Evolutionary conservation across 129 eudicot species (phyloP), one percentile per base, ranked within the genome.

Genomic region (Sambucus nigra): DNA sequence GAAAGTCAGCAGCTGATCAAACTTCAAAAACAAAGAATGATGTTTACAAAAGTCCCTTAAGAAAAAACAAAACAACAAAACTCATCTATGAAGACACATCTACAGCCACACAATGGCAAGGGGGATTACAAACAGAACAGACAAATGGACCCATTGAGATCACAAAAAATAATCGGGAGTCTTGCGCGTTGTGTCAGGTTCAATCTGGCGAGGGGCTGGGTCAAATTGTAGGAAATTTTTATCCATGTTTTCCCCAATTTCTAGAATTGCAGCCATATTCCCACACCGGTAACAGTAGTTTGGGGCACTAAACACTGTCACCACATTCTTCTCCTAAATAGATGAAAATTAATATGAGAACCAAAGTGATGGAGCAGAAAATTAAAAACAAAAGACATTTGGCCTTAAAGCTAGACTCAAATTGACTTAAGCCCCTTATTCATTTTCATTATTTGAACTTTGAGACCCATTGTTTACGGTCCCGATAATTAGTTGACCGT

Each of bases 161-260:
- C 61, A 88, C 80, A 88, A 78, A 76, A 88, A 88, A 69, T 80
- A 80, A 70, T 88, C 97, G 2, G 95, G 97, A 29, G 95, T 88
- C 76, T 88, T 84, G 45, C 97, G 84, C 0, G 93, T 84, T 22
- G 97, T 80, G 70, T 88, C 97, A 0, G 97, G 97, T 63, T 88
- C 95, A 53, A 84, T 84, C 72, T 84, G 97, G 56, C 94, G 69
- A 27, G 97, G 97, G 16, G 95, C 95, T 1, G 97, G 97, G 53
- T 88, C 97, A 63, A 88, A 88, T 46, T 88, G 97, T 64, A 88
- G 93, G 71, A 88, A 84, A 51, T 81, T 88, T 64, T 84, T 94
- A 40, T 88, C 97, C 97, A 88, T 88, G 57, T 84, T 77, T 66
- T 88, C 97, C 53, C 97, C 97, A 24, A 88, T 80, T 69, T 84